Percentiles rank a stretch among this genome's conserved stretches.
Evolutionary conservation across 2,329 filamentous ascomycete species (phyloP).

Genomic region (Colletotrichum scovillei): DNA sequence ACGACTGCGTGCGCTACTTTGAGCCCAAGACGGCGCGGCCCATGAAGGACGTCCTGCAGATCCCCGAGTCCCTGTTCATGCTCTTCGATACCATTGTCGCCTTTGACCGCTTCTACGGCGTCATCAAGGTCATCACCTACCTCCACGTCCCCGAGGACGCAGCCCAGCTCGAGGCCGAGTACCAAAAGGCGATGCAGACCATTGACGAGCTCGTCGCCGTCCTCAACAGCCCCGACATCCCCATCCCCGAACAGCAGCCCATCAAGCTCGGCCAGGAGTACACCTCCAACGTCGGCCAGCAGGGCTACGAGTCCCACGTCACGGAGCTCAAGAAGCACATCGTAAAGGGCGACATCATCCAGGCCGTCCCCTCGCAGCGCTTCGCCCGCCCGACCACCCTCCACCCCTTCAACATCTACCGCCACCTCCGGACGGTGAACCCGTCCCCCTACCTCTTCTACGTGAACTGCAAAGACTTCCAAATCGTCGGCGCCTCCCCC

Average conservation of each 20-base stretch:
- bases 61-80: slow-evolving; percentile 97
- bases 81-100: slow-evolving; percentile 94
- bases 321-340: slow-evolving; percentile 90
- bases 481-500: slow-evolving; percentile 94
- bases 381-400: slow-evolving; percentile 89
- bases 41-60: slow-evolving; percentile 86
- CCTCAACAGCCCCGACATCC: slow-evolving; percentile 79
- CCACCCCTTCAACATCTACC: slow-evolving; percentile 98
- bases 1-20: slow-evolving; percentile 97
- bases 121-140: slow-evolving; percentile 94
- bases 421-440: slow-evolving; percentile 95
- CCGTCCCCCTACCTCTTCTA: slow-evolving; percentile 98
- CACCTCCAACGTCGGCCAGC: slow-evolving; percentile 89
- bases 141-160: slow-evolving; percentile 73
- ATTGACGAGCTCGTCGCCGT: slow-evolving; percentile 77
- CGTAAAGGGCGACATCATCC: slow-evolving; percentile 91
- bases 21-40: slow-evolving; percentile 94
- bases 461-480: slow-evolving; percentile 90
- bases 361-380: slow-evolving; percentile 94
- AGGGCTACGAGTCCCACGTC: slow-evolving; percentile 93
- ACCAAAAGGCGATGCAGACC: slow-evolving; percentile 72
- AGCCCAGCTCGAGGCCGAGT: slow-evolving; percentile 72
- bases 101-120: slow-evolving; percentile 93
- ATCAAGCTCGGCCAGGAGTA: slow-evolving; percentile 82
- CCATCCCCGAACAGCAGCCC: slow-evolving; percentile 80